A percentile compares a stretch with the other conserved stretches of the same genome.
These are phyloP conservation scores for Lignosus rhinocerotis DNA, from an alignment of 1,284 basidiomycete genomes.

Conservation along the genomic window DNA sequence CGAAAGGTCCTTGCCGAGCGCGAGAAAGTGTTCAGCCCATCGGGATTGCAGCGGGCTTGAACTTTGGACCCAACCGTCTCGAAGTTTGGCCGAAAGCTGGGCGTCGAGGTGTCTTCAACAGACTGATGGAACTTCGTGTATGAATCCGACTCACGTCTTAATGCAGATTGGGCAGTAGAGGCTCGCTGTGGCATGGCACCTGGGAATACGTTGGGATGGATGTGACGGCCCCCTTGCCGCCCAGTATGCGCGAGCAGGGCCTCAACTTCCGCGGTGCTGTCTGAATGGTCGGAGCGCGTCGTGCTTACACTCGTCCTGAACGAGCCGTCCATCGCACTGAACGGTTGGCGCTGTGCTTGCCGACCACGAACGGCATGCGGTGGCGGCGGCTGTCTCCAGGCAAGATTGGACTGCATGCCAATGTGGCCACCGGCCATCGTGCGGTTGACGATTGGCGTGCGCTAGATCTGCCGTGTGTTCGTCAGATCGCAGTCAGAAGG, in stretches of 20 bases:
- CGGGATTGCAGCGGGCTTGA: slow-evolving; percentile 31
- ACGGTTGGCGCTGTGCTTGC: slow-evolving; percentile 48
- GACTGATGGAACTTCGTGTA: background rate
- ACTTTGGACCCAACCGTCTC: slow-evolving; percentile 26
- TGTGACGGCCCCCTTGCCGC: slow-evolving; percentile 17
- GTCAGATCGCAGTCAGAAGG: background rate
- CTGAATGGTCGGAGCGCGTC: slow-evolving; percentile 57
- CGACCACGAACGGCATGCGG: slow-evolving; percentile 14
- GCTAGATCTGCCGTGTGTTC: slow-evolving; percentile 54
- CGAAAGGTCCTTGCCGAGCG: background rate
- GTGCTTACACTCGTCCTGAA: slow-evolving; percentile 43
- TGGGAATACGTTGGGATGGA: slow-evolving; percentile 1
- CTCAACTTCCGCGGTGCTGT: slow-evolving; percentile 70
- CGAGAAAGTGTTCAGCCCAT: slow-evolving; percentile 3
- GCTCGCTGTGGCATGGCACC: slow-evolving; percentile 14
- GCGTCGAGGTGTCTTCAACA: too few species aligned
- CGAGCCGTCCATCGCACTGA: slow-evolving; percentile 41
- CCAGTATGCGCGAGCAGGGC: slow-evolving; percentile 45
- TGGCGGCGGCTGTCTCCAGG: slow-evolving; percentile 31
- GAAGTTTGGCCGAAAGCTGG: slow-evolving; percentile 26
- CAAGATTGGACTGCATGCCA: slow-evolving; percentile 14
- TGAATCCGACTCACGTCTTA: background rate
- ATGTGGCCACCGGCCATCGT: slow-evolving; percentile 31
- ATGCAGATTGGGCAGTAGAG: slow-evolving; percentile 3
- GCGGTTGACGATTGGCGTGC: slow-evolving; percentile 67